phyloP scores from a whole-genome alignment of 2,329 filamentous ascomycete species.

The Ophiostoma ulmi region DNA sequence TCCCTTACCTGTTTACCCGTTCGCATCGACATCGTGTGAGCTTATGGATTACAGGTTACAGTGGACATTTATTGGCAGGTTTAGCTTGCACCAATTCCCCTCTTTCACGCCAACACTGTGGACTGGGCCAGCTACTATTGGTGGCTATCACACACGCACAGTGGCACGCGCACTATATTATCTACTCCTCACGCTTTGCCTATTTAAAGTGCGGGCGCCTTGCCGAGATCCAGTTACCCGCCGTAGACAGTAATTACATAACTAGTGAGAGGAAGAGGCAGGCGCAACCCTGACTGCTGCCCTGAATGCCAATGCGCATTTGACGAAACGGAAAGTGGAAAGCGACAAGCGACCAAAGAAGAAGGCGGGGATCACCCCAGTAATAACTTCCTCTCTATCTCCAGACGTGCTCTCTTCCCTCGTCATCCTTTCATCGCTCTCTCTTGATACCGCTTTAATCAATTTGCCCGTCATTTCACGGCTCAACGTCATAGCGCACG shows the following conservation, averaged over 20 bases:
- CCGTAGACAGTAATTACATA: not conserved
- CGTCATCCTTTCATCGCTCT: not conserved
- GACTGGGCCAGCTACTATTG: not conserved
- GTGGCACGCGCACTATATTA: not conserved
- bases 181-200: conserved; percentile 21
- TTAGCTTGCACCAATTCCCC: not conserved
- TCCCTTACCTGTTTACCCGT: not conserved
- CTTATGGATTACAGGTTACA: conserved; percentile 6
- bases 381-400: not conserved
- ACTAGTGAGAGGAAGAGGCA: conserved; percentile 14
- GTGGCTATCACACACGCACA: not conserved
- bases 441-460: not conserved
- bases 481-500: not conserved
- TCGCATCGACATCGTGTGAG: not conserved
- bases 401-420: not conserved
- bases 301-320: not conserved
- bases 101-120: conserved; percentile 6
- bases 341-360: not conserved
- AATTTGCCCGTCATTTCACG: not conserved
- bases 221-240: conserved; percentile 11
- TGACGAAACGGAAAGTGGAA: not conserved
- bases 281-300: conserved; percentile 11
- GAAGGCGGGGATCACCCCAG: not conserved
- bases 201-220: conserved; percentile 12
- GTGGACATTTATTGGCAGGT: not conserved